Conservation (phyloP, 106 monocot genomes). For the Chionographis japonica region DNA sequence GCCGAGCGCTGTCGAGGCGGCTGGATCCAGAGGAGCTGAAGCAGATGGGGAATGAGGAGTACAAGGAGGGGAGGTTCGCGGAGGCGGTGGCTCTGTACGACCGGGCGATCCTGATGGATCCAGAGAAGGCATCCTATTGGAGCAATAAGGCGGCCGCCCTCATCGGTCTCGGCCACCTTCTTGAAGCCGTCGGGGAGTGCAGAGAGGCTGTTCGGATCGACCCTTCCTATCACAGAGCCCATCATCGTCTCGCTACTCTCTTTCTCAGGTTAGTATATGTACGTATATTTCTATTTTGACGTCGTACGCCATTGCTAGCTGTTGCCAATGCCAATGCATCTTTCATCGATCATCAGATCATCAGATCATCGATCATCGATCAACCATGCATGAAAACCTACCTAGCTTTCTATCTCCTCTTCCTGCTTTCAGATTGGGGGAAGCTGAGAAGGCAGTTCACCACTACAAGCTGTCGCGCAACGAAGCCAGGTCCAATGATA, state of each 20-base stretch:
- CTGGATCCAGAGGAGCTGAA: conserved; percentile 48
- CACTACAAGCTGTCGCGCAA: conserved; percentile 42
- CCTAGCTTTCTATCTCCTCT: too few relatives aligned
- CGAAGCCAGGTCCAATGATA: conserved; percentile 23
- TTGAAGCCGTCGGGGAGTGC: conserved; percentile 49
- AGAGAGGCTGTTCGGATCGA: conserved; percentile 58
- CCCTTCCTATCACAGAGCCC: conserved; percentile 38
- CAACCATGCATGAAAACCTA: not conserved
- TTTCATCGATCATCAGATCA: too few relatives aligned
- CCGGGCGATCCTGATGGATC: conserved; percentile 28
- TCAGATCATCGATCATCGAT: too few relatives aligned
- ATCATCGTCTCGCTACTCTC: conserved; percentile 38
- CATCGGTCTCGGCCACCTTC: conserved; percentile 31
- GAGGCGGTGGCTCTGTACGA: conserved; percentile 52
- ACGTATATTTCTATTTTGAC: too few relatives aligned
- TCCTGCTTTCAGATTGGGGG: conserved; percentile 39
- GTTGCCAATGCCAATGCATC: too few relatives aligned
- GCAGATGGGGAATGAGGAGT: conserved; percentile 69
- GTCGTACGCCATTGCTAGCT: too few relatives aligned
- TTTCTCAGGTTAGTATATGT: conserved; percentile 40
- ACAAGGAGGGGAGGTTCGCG: conserved; percentile 28
- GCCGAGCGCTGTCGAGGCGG: conserved; percentile 30
- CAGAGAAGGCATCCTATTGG: conserved; percentile 44
- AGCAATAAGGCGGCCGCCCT: conserved; percentile 58
- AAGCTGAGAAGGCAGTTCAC: conserved; percentile 38